These are phyloP conservation scores for Populus hybrid DNA, from an alignment of 441 rosid genomes.

Conservation along the genomic window DNA sequence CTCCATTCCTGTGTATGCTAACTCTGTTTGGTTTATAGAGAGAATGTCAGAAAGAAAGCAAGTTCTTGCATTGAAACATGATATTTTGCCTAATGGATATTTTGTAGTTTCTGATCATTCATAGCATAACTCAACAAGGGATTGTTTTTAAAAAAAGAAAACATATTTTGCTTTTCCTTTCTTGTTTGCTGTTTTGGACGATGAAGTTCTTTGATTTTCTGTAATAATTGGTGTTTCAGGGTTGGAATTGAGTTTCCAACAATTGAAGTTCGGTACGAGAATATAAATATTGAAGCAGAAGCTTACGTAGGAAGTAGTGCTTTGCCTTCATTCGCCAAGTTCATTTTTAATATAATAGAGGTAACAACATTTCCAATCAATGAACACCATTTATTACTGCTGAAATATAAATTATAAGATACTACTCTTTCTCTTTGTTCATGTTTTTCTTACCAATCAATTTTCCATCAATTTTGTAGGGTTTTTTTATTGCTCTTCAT, in stretches of 20 bases:
- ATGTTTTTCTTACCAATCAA: background rate
- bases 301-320: slow-evolving; percentile 59
- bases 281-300: slow-evolving; percentile 56
- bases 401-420: too few relatives aligned
- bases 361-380: slow-evolving; percentile 22
- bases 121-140: too few relatives aligned
- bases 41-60: too few relatives aligned
- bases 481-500: slow-evolving; percentile 36
- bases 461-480: slow-evolving; percentile 25
- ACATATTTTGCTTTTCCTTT: too few relatives aligned
- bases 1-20: background rate
- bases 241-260: slow-evolving; percentile 63
- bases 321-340: slow-evolving; percentile 54
- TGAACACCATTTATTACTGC: background rate
- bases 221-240: slow-evolving; percentile 23
- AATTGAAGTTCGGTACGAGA: slow-evolving; percentile 65
- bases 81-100: too few relatives aligned
- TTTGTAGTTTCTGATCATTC: too few relatives aligned
- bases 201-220: background rate
- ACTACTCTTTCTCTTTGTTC: background rate
- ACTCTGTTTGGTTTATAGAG: background rate
- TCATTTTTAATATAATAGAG: slow-evolving; percentile 38
- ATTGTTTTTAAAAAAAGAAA: too few relatives aligned
- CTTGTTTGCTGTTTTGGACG: background rate
- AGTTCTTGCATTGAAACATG: background rate